Evolutionary conservation across 495 filamentous ascomycete genomes (phyloP), one percentile per base, ranked within the genome.

Genomic region (Trichoderma asperelloides): DNA sequence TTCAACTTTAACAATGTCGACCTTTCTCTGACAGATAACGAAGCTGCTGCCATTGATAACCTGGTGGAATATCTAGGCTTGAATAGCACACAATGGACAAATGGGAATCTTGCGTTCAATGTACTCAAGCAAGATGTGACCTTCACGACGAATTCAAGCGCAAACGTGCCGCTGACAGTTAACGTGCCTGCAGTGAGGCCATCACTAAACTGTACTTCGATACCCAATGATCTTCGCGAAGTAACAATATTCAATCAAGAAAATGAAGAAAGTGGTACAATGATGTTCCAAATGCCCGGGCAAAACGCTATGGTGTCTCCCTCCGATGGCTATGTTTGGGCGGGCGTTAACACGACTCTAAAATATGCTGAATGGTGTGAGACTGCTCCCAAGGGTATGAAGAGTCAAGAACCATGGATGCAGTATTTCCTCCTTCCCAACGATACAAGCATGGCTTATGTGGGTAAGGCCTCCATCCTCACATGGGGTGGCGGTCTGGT

Each of bases 101-200:
- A 33, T 6, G 65, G 23, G 3, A 47, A 69, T 33, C 68, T 69
- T 25, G 68, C 49, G 23, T 69, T 69, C 65, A 66, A 69, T 40
- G n/a, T 18, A 7, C 12, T 47, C 4, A 11, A n/a, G 1, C 64
- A 30, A 13, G 11, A 43, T n/a, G 41, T 23, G 23, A 49, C 18
- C 7, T 27, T 21, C 4, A 27, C 25, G 8, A 65, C 40, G 21
- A 65, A 43, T 23, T 43, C 55, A 18, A 60, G 55, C 55, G 25
- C 25, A 13, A 18, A 60, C 16, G 27, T 47, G 33, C 64, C 25
- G 21, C 25, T 65, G 3, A 45, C 64, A 5, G n/a, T 65, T n/a
- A 45, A 27, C 13, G 15, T 65, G 11, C 64, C 64, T 3, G 64
- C 64, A 21, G 39, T 77, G 33, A 23, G 64, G 13, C 40, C 64